Percentiles rank a stretch among this genome's conserved stretches.
These are phyloP conservation scores for Calocybe gambosa DNA, from an alignment of 1,284 basidiomycete genomes.

Conservation along the genomic window DNA sequence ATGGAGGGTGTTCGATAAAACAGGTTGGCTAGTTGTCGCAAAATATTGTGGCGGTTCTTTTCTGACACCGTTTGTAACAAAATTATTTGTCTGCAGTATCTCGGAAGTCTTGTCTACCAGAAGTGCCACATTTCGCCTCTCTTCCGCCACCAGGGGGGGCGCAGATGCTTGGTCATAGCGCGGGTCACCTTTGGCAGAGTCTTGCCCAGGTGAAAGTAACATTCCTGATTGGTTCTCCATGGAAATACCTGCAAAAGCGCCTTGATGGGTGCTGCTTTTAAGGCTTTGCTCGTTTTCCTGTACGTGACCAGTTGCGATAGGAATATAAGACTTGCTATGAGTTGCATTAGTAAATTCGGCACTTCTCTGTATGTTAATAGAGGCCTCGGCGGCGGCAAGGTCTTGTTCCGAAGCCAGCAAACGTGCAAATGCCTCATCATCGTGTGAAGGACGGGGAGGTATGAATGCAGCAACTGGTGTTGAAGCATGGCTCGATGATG, in stretches of 20 bases:
- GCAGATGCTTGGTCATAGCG: neutral
- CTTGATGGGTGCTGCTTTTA: neutral
- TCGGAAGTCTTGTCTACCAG: neutral
- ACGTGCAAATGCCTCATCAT: slow-evolving; percentile 7
- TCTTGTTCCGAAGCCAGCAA: neutral
- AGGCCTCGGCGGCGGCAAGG: neutral
- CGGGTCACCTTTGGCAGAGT: neutral
- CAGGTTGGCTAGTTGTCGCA: neutral
- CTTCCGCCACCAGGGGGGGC: neutral
- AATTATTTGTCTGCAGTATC: neutral
- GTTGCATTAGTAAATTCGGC: neutral
- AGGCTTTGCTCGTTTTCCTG: neutral
- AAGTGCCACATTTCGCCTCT: neutral
- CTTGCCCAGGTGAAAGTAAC: neutral
- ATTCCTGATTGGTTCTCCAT: neutral
- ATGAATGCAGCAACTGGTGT: neutral
- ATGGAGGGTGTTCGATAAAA: neutral
- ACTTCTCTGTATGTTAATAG: neutral
- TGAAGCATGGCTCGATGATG: slow-evolving; percentile 2
- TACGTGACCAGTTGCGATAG: neutral
- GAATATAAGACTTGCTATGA: neutral
- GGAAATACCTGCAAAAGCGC: neutral
- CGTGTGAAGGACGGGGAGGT: neutral
- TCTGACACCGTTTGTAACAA: neutral
- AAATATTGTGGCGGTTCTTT: neutral